These are phyloP conservation scores for Leptosphaerulina australis DNA, from an alignment of 2,329 filamentous ascomycete genomes.

Conservation along the genomic window DNA sequence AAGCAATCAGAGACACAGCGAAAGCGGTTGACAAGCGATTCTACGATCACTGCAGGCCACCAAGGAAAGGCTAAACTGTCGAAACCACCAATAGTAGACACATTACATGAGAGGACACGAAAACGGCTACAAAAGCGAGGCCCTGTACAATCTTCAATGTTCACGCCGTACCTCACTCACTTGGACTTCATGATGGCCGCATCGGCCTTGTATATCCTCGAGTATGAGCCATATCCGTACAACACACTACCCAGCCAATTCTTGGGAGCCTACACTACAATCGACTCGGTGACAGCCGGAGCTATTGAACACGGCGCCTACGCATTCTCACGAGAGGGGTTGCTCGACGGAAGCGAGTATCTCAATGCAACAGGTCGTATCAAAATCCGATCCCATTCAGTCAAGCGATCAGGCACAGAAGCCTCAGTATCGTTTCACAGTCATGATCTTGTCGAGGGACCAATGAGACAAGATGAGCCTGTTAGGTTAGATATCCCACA, in stretches of 20 bases:
- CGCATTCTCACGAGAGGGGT: constrained; percentile 31
- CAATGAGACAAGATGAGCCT: constrained; percentile 2
- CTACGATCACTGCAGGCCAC: neutral
- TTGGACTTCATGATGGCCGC: neutral
- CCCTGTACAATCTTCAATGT: neutral
- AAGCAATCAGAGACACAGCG: neutral
- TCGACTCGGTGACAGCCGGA: constrained; percentile 27
- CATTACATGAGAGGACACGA: constrained; percentile 3
- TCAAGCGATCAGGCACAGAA: constrained; percentile 23
- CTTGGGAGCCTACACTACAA: constrained; percentile 29
- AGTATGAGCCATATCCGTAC: constrained; percentile 33
- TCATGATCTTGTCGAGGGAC: constrained; percentile 14
- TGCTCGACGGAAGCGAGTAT: constrained; percentile 32
- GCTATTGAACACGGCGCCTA: constrained; percentile 32
- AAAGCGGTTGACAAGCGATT: constrained; percentile 1
- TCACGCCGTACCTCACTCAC: neutral
- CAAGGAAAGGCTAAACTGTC: constrained; percentile 14
- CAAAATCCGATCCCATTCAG: constrained; percentile 23
- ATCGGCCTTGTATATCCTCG: constrained; percentile 20
- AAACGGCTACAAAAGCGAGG: constrained; percentile 16
- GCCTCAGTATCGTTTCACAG: constrained; percentile 8
- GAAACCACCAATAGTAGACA: constrained; percentile 15
- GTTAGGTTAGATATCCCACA: constrained; percentile 34
- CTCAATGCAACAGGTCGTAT: constrained; percentile 31
- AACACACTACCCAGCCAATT: constrained; percentile 27